phyloP scores from a whole-genome alignment of 2,329 filamentous ascomycete species.

The Dothideomycetidae sp. region DNA sequence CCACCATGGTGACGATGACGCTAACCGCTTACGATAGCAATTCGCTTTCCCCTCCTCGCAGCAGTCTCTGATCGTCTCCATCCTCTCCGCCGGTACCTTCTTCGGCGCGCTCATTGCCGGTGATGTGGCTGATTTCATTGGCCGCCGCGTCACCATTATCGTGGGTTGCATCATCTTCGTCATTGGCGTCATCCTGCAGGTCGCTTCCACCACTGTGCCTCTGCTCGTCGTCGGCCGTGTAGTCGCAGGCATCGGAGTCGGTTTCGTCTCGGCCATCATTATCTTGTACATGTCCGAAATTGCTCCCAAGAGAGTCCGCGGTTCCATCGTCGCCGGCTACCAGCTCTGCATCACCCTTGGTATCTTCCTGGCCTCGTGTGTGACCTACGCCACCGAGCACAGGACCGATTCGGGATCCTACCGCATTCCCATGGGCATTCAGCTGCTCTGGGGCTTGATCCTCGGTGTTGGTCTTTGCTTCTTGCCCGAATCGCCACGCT shows the following conservation, averaged over 20 bases:
- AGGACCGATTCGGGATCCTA: slow-evolving; percentile 39
- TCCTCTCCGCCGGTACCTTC: slow-evolving; percentile 16
- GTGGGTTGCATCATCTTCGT: slow-evolving; percentile 21
- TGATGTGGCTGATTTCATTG: slow-evolving; percentile 57
- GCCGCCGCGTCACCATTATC: slow-evolving; percentile 55
- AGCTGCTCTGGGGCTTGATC: slow-evolving; percentile 24
- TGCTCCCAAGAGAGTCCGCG: slow-evolving; percentile 55
- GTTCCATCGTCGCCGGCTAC: slow-evolving; percentile 60
- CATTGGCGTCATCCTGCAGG: slow-evolving; percentile 14
- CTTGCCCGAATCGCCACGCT: slow-evolving; percentile 70
- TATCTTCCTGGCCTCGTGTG: slow-evolving; percentile 54
- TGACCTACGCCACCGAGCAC: slow-evolving; percentile 53
- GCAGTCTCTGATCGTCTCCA: slow-evolving; percentile 14
- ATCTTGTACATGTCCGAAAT: slow-evolving; percentile 70
- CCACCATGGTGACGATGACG: too few species aligned
- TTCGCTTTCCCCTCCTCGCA: slow-evolving; percentile 9
- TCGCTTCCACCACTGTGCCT: slow-evolving; percentile 11
- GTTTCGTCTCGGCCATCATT: slow-evolving; percentile 42
- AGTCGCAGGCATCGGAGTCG: slow-evolving; percentile 14
- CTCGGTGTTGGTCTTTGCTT: slow-evolving; percentile 44
- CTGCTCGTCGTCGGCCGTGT: slow-evolving; percentile 14
- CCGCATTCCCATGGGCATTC: slow-evolving; percentile 62
- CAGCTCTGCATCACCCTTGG: slow-evolving; percentile 68
- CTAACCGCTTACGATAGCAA: too few species aligned
- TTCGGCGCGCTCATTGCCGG: slow-evolving; percentile 31